Evolutionary conservation across 2,329 filamentous ascomycete genomes (phyloP), one percentile per base, ranked within the genome.

Genomic region (Exophiala bonariae): DNA sequence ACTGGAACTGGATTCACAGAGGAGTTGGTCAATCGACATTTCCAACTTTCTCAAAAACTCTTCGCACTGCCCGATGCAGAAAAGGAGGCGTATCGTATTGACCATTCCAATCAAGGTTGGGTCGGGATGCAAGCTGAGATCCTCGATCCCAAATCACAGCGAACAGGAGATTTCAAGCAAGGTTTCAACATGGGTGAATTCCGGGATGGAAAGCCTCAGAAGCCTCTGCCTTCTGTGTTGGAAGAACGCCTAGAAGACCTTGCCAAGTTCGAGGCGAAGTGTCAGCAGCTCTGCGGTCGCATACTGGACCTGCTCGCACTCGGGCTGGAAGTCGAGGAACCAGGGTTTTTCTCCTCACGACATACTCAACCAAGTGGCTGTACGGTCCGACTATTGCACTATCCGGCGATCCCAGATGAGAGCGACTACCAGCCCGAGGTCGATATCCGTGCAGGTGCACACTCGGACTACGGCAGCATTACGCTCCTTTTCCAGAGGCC

Each of bases 131-230:
- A 92, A 61, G 82, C 82, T 10, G 92, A 99, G 70, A 92, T 86
- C 1, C 73, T 97, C 9, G 92, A 97, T 64, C 89, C 91, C 2
- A 82, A 83, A 58, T 82, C 83, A 46, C 90, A 96, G 66, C 82
- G 83, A 67, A 87, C 87, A 75, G 61, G 89, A 13, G 90, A 96
- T 63, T 89, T 89, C 59, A 96, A 96, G 76, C 89, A 96, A 88
- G 89, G 86, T 30, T 92, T 97, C 77, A 99, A 97, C 72, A 86
- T 97, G 62, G 89, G 86, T 55, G 82, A 89, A 58, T 95, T 93
- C 63, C 63, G 74, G 47, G 59, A 82, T 53, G 78, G 81, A 57
- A 82, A 83, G 67, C 79, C 86, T 11, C 82, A 86, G 52, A 92
- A 97, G 65, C 85, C 86, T 7, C 74, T 97, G 1, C 90, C 92